Conservation (phyloP, 257 asterid species). For the Handroanthus guayacan region DNA sequence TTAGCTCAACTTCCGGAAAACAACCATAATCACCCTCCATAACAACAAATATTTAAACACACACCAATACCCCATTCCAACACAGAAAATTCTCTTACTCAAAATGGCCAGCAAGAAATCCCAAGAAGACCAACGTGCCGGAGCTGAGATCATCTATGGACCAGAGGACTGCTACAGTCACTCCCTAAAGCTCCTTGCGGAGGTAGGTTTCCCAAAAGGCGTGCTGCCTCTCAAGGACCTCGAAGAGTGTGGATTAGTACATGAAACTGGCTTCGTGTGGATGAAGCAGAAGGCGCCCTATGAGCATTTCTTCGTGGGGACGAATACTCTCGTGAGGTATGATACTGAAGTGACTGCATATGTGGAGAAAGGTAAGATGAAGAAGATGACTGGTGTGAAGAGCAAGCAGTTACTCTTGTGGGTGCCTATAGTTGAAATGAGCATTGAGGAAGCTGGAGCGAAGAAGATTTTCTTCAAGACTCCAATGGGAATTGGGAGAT, state of each 20-base stretch:
- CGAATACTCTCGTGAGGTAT: constrained; percentile 74
- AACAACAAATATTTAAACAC: constrained; percentile 44
- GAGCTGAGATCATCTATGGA: constrained; percentile 74
- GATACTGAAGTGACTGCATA: constrained; percentile 82
- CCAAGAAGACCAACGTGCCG: constrained; percentile 50
- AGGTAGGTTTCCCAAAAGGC: constrained; percentile 86
- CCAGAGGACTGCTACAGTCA: constrained; percentile 65
- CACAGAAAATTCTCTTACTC: neutral
- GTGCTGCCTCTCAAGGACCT: constrained; percentile 86
- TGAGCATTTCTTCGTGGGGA: constrained; percentile 67
- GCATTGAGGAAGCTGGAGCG: constrained; percentile 54
- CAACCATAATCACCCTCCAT: constrained; percentile 37
- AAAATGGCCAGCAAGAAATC: constrained; percentile 55
- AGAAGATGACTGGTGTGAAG: constrained; percentile 91
- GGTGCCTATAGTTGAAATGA: constrained; percentile 96
- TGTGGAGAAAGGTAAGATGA: constrained; percentile 87
- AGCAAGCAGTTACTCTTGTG: constrained; percentile 85
- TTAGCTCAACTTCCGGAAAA: constrained; percentile 58
- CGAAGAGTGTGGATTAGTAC: constrained; percentile 89
- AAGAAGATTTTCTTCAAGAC: constrained; percentile 81
- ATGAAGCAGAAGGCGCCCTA: constrained; percentile 89
- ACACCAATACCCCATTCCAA: constrained; percentile 24
- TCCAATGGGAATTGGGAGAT: constrained; percentile 84
- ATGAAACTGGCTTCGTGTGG: constrained; percentile 85
- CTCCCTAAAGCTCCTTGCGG: constrained; percentile 64